Evolutionary conservation across 169 alveolate species (phyloP).

Genomic region (Theileria annulata): DNA sequence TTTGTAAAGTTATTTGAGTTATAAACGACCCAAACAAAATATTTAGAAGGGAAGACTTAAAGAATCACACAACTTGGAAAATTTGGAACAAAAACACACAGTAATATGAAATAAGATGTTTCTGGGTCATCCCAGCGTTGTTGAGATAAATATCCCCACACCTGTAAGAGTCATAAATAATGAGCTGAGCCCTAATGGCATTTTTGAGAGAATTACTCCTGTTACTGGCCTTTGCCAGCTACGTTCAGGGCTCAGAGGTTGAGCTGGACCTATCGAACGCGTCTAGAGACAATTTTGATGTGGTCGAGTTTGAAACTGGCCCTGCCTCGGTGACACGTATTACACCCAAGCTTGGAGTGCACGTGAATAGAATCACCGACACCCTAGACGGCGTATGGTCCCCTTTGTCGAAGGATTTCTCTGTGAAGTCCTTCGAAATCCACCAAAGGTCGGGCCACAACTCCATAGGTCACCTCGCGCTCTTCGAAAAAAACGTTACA

Average conservation of each 20-base stretch:
- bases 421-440: constrained; percentile 16
- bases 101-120: background rate
- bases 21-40: background rate
- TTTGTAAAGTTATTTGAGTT: background rate
- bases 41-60: background rate
- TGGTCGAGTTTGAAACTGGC: background rate
- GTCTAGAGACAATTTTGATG: background rate
- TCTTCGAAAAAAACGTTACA: background rate
- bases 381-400: background rate
- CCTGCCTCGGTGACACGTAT: background rate
- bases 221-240: background rate
- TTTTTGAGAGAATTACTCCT: background rate
- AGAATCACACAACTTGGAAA: background rate
- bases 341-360: constrained; percentile 6
- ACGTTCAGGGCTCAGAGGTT: constrained; percentile 8
- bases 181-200: background rate
- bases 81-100: background rate
- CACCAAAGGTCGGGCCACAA: constrained; percentile 28
- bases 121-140: background rate
- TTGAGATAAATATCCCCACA: background rate
- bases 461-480: constrained; percentile 12
- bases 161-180: background rate
- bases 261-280: constrained; percentile 10
- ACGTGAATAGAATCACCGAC: background rate
- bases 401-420: constrained; percentile 22